Conservation (phyloP, 1,284 basidiomycete species). For the Anthracocystis panici-leucophaei region DNA sequence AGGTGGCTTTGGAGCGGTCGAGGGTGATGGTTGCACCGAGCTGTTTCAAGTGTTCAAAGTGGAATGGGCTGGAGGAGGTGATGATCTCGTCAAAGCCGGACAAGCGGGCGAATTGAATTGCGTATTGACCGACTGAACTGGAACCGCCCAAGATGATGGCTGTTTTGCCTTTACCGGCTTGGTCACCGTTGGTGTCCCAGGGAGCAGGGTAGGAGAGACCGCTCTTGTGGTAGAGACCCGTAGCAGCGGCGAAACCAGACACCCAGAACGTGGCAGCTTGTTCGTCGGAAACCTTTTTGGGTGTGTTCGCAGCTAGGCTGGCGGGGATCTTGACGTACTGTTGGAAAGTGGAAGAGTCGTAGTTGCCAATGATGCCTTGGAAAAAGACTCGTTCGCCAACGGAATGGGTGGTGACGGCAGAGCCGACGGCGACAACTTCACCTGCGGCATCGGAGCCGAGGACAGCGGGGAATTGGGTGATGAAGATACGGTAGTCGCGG, state of each 20-base stretch:
- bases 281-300: conserved; percentile 50
- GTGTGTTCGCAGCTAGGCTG: conserved; percentile 44
- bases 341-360: conserved; percentile 55
- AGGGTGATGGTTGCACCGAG: conserved; percentile 51
- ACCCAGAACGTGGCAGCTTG: conserved; percentile 57
- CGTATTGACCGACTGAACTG: conserved; percentile 57
- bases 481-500: conserved; percentile 40
- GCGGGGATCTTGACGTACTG: conserved; percentile 56
- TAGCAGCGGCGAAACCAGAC: conserved; percentile 38
- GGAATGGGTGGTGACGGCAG: conserved; percentile 28
- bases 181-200: conserved; percentile 51
- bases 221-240: conserved; percentile 50
- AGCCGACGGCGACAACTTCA: conserved; percentile 39
- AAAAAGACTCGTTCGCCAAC: conserved; percentile 61
- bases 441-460: conserved; percentile 59
- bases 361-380: conserved; percentile 56
- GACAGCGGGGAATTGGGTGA: conserved; percentile 48
- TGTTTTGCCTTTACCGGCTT: conserved; percentile 48
- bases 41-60: conserved; percentile 41
- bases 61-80: conserved; percentile 43
- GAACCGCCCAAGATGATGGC: conserved; percentile 57
- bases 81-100: conserved; percentile 55
- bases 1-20: conserved; percentile 40
- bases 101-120: conserved; percentile 55
- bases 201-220: conserved; percentile 37